Conservation (phyloP, 176 grass and related monocot genomes). For the Pharus latifolius region DNA sequence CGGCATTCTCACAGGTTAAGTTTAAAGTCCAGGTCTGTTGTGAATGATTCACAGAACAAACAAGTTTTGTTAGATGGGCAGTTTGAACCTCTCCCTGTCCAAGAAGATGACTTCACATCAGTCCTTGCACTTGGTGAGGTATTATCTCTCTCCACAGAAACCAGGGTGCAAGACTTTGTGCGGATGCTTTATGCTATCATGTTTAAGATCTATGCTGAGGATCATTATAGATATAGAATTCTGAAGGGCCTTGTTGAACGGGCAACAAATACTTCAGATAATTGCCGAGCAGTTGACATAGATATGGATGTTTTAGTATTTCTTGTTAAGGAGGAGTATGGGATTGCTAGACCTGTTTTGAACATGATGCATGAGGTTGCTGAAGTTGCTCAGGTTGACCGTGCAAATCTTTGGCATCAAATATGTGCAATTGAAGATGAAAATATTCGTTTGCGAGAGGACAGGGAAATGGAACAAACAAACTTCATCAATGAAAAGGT, state of each 20-base stretch:
- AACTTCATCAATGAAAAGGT: slow-evolving; percentile 58
- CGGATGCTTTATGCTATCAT: slow-evolving; percentile 80
- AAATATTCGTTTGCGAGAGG: slow-evolving; percentile 67
- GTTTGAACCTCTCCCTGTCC: slow-evolving; percentile 31
- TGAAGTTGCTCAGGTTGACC: slow-evolving; percentile 72
- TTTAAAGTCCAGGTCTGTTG: slow-evolving; percentile 36
- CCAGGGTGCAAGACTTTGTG: slow-evolving; percentile 65
- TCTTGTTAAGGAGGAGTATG: slow-evolving; percentile 77
- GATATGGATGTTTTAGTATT: slow-evolving; percentile 95
- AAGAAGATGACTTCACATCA: slow-evolving; percentile 87
- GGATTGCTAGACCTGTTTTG: slow-evolving; percentile 62
- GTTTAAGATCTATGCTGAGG: slow-evolving; percentile 78
- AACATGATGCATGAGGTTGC: slow-evolving; percentile 76
- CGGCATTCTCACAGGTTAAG: slow-evolving; percentile 54
- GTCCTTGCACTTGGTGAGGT: slow-evolving; percentile 83
- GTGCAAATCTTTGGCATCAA: slow-evolving; percentile 88
- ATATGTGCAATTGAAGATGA: slow-evolving; percentile 76
- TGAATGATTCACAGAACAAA: slow-evolving; percentile 59
- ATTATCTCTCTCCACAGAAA: slow-evolving; percentile 63
- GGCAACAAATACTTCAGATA: slow-evolving; percentile 73
- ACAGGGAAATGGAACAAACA: slow-evolving; percentile 60
- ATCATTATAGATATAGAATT: slow-evolving; percentile 81
- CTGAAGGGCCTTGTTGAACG: slow-evolving; percentile 85
- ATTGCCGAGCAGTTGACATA: slow-evolving; percentile 59
- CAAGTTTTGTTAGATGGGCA: slow-evolving; percentile 49